These are phyloP conservation scores for Ogataea siamensis DNA, from an alignment of 805 yeast species.

Conservation along the genomic window DNA sequence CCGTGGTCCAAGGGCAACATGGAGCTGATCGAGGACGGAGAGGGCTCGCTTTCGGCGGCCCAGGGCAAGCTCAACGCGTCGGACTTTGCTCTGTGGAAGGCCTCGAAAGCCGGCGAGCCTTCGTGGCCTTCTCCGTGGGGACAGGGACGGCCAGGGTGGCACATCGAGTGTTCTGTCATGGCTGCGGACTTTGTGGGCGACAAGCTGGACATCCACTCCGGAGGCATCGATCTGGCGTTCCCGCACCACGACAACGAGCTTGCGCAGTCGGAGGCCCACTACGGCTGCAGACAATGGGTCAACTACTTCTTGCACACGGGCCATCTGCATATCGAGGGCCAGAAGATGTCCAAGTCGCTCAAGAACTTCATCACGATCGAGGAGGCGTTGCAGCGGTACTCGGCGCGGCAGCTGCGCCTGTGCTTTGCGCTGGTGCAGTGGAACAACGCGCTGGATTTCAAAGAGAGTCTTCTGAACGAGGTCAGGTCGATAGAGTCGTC, in stretches of 20 bases:
- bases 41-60: conserved; percentile 66
- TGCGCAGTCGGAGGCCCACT: conserved; percentile 95
- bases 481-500: conserved; percentile 74
- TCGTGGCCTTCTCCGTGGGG: conserved; percentile 97
- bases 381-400: conserved; percentile 72
- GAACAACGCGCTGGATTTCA: conserved; percentile 92
- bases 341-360: conserved; percentile 93
- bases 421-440: conserved; percentile 90
- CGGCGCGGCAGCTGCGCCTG: conserved; percentile 82
- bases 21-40: conserved; percentile 89
- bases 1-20: conserved; percentile 96
- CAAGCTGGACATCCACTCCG: conserved; percentile 90
- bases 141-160: conserved; percentile 98
- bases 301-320: conserved; percentile 97
- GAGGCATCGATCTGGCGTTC: conserved; percentile 95
- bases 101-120: conserved; percentile 96
- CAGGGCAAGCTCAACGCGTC: conserved; percentile 68
- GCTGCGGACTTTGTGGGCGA: conserved; percentile 85
- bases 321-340: conserved; percentile 97
- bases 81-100: conserved; percentile 97
- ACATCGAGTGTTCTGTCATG: conserved; percentile 98
- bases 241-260: conserved; percentile 99
- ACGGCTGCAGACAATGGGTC: conserved; percentile 89
- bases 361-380: conserved; percentile 94
- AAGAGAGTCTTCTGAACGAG: conserved; percentile 72